Base-by-base conservation (phyloP, 345 rosid species). In the Aethionema arabicum region DNA sequence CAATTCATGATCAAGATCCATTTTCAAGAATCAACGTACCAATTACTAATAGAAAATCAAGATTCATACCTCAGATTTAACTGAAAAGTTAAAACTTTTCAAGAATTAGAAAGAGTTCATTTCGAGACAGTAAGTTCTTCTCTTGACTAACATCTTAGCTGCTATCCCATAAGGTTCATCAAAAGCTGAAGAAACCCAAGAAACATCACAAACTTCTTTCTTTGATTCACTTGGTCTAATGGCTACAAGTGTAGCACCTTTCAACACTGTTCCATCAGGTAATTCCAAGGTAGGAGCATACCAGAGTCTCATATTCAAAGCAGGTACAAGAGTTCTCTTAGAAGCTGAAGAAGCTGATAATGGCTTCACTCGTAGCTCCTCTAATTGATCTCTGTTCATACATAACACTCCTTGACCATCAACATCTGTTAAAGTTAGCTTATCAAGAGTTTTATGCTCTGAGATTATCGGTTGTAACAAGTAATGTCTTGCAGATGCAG, bases 301-400 rank as follows among this genome's bases (percentile, higher is more conserved):
- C 97, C 99, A 93, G 5, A 93, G 90, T 51, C 91, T 80, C 97
- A 93, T 93, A 68, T 85, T 90, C 71, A 93, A 65, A 6, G 99
- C 97, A 0, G 97, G 96, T 14, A 93, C 99, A 41, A 90, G 72
- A 2, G 99, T 93, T 79, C 99, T 87, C 89, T 85, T 93, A 0
- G 99, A 83, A 9, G 99, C 90, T 9, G 91, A 93, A 65, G 97
- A 90, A 74, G 93, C 92, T 2, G 95, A 93, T 37, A 90, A 74
- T 0, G 99, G 99, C 73, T 93, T 90, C 67, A 83, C 86, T 70
- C 99, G 78, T 50, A 93, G 56, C 80, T 93, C 99, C 66, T 93
- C 97, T 15, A 93, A 76, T 43, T 93, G 96, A 49, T 90, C 91
- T 64, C 85, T 80, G 12, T 83, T 85, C 99, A 93, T 93, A 68